Conservation (phyloP, 1,284 basidiomycete genomes). For the Ceraceosorus guamensis region DNA sequence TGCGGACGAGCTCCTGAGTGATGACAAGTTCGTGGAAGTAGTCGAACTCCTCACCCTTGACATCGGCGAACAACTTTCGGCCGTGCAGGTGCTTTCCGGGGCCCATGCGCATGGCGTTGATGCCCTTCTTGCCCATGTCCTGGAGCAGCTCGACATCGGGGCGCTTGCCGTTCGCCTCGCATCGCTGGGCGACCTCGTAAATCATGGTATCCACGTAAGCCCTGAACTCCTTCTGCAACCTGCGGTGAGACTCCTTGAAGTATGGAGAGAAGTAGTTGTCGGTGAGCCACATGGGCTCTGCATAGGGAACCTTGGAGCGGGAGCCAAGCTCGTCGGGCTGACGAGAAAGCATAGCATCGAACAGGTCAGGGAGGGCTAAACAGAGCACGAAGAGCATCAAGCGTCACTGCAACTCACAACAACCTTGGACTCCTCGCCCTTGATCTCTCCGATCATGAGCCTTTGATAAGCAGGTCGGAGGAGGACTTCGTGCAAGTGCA, state of each 20-base stretch:
- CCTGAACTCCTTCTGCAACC: conserved; percentile 48
- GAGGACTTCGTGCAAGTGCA: conserved; percentile 45
- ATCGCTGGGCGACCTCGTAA: conserved; percentile 26
- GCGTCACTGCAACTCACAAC: conserved; percentile 11
- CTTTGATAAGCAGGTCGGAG: conserved; percentile 34
- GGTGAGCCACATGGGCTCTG: conserved; percentile 40
- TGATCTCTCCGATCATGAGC: conserved; percentile 40
- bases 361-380: neutral
- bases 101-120: conserved; percentile 83
- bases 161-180: conserved; percentile 44
- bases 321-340: conserved; percentile 17
- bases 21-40: conserved; percentile 75
- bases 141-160: conserved; percentile 46
- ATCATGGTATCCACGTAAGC: conserved; percentile 34
- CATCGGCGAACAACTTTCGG: conserved; percentile 69
- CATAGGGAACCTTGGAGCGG: conserved; percentile 46
- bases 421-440: conserved; percentile 41
- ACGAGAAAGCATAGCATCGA: neutral
- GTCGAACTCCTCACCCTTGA: conserved; percentile 79
- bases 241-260: conserved; percentile 49
- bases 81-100: conserved; percentile 71
- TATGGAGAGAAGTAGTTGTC: conserved; percentile 46
- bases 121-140: conserved; percentile 49
- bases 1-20: conserved; percentile 73
- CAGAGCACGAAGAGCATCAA: neutral